A percentile compares a stretch with the other conserved stretches of the same genome.
Conservation (phyloP, 352 stramenopile genomes). For the Phytopythium montanum region DNA sequence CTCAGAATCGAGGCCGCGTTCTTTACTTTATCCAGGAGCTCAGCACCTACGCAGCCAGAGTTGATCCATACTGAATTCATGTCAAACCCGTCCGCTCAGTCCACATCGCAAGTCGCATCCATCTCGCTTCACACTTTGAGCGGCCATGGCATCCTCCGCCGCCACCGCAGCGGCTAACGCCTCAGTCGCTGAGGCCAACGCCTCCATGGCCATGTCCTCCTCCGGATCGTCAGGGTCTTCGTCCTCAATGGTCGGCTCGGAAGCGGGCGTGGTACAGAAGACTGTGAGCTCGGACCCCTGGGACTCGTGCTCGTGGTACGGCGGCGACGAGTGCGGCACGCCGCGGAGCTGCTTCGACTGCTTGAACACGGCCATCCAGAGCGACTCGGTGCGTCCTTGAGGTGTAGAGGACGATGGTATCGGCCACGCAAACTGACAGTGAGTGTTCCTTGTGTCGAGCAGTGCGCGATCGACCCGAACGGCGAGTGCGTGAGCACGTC, state of each 20-base stretch:
- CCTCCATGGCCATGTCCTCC: neutral
- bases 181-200: neutral
- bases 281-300: constrained; percentile 12
- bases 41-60: too few relatives aligned
- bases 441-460: constrained; percentile 7
- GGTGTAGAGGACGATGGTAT: neutral
- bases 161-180: too few relatives aligned
- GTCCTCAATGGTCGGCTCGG: neutral
- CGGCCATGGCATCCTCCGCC: too few relatives aligned
- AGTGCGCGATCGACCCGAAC: constrained; percentile 28
- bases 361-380: constrained; percentile 27
- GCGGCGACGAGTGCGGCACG: constrained; percentile 18
- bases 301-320: constrained; percentile 37
- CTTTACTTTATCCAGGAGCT: neutral
- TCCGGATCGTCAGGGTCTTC: neutral
- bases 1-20: neutral
- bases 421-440: neutral
- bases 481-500: constrained; percentile 36
- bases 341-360: constrained; percentile 33
- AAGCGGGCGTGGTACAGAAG: constrained; percentile 8
- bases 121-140: too few relatives aligned
- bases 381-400: constrained; percentile 16
- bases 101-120: neutral
- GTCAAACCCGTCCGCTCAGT: neutral
- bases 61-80: constrained; percentile 1